phyloP scores from a whole-genome alignment of 1,139 yeast species.

The Taphrina deformans region DNA sequence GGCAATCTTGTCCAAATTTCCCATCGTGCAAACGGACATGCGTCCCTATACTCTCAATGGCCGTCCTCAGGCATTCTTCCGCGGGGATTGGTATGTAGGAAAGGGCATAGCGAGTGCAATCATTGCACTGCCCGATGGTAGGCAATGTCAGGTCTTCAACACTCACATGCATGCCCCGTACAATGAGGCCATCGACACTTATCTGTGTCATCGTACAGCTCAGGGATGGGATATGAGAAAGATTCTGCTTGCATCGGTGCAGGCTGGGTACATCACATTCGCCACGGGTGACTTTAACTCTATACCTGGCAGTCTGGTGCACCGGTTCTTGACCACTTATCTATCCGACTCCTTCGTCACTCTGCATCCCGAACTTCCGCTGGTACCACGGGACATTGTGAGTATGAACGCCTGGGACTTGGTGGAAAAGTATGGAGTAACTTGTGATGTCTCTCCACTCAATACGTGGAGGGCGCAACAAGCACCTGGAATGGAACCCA shows the following conservation, averaged over 20 bases:
- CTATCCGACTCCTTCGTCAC: constrained; percentile 82
- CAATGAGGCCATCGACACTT: constrained; percentile 83
- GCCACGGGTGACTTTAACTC: constrained; percentile 93
- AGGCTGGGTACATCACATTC: constrained; percentile 79
- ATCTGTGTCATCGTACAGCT: constrained; percentile 83
- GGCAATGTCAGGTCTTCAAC: constrained; percentile 75
- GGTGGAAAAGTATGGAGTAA: constrained; percentile 69
- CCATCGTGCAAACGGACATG: constrained; percentile 73
- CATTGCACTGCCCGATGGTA: constrained; percentile 54
- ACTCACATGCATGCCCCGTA: constrained; percentile 98
- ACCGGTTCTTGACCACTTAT: constrained; percentile 66
- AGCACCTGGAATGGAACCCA: constrained; percentile 63
- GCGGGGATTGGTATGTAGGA: constrained; percentile 99
- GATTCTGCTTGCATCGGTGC: constrained; percentile 60
- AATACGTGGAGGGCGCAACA: constrained; percentile 79
- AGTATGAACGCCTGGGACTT: constrained; percentile 65
- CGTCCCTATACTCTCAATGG: constrained; percentile 91
- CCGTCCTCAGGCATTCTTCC: constrained; percentile 82
- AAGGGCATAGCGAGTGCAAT: constrained; percentile 79
- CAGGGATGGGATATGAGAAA: constrained; percentile 96
- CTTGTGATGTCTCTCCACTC: constrained; percentile 74
- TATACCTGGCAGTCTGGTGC: constrained; percentile 80
- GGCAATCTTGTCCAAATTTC: constrained; percentile 77
- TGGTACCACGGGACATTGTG: constrained; percentile 41
- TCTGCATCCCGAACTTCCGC: constrained; percentile 52